Evolutionary conservation across 2,329 filamentous ascomycete genomes (phyloP).

Genomic region (Lasiodiplodia hormozganensis): DNA sequence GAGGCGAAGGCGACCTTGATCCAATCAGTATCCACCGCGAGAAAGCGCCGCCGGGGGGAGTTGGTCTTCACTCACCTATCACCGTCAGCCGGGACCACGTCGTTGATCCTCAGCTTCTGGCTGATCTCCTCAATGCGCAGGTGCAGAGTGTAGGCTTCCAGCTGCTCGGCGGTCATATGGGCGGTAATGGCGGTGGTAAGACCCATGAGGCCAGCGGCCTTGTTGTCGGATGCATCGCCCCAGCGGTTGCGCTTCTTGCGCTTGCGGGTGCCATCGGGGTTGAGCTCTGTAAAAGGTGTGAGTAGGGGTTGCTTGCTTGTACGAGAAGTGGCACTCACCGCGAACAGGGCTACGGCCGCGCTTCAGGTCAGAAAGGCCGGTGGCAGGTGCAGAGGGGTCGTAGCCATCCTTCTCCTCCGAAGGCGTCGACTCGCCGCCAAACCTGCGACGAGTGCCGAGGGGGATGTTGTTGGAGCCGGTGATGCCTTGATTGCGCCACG

Average conservation of each 20-base stretch:
- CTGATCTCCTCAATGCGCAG: slow-evolving; percentile 98
- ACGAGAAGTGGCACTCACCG: slow-evolving; percentile 30
- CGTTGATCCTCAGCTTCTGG: slow-evolving; percentile 98
- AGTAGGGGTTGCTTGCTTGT: not conserved
- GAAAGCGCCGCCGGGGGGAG: slow-evolving; percentile 33
- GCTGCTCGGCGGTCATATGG: slow-evolving; percentile 97
- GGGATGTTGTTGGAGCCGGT: slow-evolving; percentile 99
- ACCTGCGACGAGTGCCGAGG: slow-evolving; percentile 81
- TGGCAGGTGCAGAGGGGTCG: slow-evolving; percentile 53
- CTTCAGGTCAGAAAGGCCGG: slow-evolving; percentile 66
- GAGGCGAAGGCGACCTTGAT: slow-evolving; percentile 86
- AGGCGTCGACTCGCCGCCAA: slow-evolving; percentile 60
- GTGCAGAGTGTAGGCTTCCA: slow-evolving; percentile 96
- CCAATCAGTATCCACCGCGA: slow-evolving; percentile 30
- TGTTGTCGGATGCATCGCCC: slow-evolving; percentile 97
- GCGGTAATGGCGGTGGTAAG: slow-evolving; percentile 94
- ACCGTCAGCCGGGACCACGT: slow-evolving; percentile 95
- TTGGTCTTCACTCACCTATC: slow-evolving; percentile 72
- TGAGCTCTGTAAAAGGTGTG: slow-evolving; percentile 39
- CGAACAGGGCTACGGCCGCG: slow-evolving; percentile 92
- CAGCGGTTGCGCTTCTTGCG: slow-evolving; percentile 99
- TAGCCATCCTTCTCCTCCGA: slow-evolving; percentile 43
- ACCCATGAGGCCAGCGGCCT: slow-evolving; percentile 97
- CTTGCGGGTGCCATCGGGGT: slow-evolving; percentile 77
- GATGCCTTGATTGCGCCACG: slow-evolving; percentile 78